Percentiles rank a stretch among this genome's conserved stretches.
These are phyloP conservation scores for Mallotus japonicus DNA, from an alignment of 441 rosid species.

Conservation along the genomic window DNA sequence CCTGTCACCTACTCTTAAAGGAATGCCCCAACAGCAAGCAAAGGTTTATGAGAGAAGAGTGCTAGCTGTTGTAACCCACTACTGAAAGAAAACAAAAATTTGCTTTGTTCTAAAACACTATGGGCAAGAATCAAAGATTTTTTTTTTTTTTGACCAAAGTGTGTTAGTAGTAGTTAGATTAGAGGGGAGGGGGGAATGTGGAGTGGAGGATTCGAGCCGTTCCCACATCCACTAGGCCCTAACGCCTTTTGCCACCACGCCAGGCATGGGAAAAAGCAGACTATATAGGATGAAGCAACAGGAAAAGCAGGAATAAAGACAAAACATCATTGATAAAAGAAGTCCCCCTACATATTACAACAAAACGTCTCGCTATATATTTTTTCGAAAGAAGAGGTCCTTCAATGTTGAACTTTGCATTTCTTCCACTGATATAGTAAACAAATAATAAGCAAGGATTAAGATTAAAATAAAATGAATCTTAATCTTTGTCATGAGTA, in stretches of 20 bases:
- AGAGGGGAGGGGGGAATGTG: no score
- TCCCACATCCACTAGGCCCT: no score
- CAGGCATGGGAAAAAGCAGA: no score
- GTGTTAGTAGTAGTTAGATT: no score
- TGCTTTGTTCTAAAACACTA: slow-evolving; percentile 14
- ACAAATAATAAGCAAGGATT: slow-evolving; percentile 17
- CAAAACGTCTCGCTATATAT: slow-evolving; percentile 14
- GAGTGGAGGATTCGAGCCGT: no score
- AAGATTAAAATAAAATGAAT: slow-evolving; percentile 27
- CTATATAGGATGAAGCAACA: slow-evolving; percentile 14
- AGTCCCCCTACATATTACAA: not conserved
- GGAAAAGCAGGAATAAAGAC: slow-evolving; percentile 15
- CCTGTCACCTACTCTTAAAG: not conserved
- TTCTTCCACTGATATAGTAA: slow-evolving; percentile 28
- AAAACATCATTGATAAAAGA: slow-evolving; percentile 5
- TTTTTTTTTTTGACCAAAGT: no score
- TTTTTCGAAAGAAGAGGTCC: not conserved
- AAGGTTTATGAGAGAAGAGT: not conserved
- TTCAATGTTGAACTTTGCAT: slow-evolving; percentile 21
- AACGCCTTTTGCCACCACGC: no score
- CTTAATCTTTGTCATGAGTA: slow-evolving; percentile 38
- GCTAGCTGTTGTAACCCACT: slow-evolving; percentile 1
- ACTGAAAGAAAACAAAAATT: slow-evolving; percentile 2
- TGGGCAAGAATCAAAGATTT: slow-evolving; percentile 15
- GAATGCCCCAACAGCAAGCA: not conserved